Base-by-base conservation (phyloP, 805 yeast species). In the Ascoidea tarda region DNA sequence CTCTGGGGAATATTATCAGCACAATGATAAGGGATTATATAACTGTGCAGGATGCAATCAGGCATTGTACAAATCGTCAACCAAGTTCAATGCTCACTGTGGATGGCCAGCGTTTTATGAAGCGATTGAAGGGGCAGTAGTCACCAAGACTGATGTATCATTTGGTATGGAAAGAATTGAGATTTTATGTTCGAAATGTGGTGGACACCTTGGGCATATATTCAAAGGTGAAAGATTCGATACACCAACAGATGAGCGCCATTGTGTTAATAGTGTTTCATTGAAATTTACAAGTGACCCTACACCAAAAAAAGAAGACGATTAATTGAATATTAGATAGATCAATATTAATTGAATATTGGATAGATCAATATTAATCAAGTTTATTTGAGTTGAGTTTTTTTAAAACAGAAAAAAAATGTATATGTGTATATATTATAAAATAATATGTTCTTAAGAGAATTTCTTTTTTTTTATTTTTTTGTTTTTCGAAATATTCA, bases 91-190 rank as follows among this genome's bases (percentile, higher is more conserved):
- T 54, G 79, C 96, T 10, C 88, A 88, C 52, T 93, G 99, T 66
- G 99, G 99, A 2, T 93, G 99, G 99, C 99, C 99, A 1, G 90
- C 96, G 0, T 93, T 93, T 66, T 91, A 83, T 66, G 84, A 87
- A 54, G 96, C 95, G 0, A 70, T 87, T 46, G 95, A 96, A 0
- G 90, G 89, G 0, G 74, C 96, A 5, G 74, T 93, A 46, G 73
- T 66, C 21, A 72, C 83, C 10, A 67, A 75, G 54, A 73, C 70
- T 16, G 99, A 93, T 65, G 60, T 53, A 0, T 66, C 82, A 6
- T 67, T 69, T 50, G 98, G 98, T 0, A 89, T 84, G 93, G 72
- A 70, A 12, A 75, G 99, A 56, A 87, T 81, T 10, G 99, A 93
- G 65, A 90, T 93, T 82, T 74, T 84, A 57, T 93, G 99, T 64